Base-by-base conservation (phyloP, 148 eudicot genomes). In the Euryodendron excelsum region DNA sequence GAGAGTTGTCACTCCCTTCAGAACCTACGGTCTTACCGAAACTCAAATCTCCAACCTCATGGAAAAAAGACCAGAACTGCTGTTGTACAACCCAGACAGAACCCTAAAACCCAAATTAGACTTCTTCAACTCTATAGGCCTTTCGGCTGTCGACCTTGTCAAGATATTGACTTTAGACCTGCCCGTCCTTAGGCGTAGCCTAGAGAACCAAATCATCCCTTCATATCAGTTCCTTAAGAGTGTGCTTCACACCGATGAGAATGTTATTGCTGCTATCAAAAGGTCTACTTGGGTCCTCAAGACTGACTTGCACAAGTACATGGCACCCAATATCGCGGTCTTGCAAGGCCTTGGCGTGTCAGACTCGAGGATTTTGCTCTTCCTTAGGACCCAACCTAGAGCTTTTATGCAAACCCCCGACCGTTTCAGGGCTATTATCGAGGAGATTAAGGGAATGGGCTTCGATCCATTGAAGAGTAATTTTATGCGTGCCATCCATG, bases 81-180 rank as follows among this genome's bases (percentile, higher is more conserved):
- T 30, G 13, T 25, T 0, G 14, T 62, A 21, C 61, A 56, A 56
- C 25, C 23, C 25, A 21, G 61, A 62, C 66, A 30, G 28, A 62
- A 27, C 66, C 66, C 66, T 62, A 62, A 62, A 62, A 62, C 66
- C 66, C 33, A 62, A 62, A 62, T 62, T 62, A 62, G 66, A 28
- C 3, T 62, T 62, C 66, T 62, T 62, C 34, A 62, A 28, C 30
- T 62, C 66, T 13, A 62, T 28, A 27, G 66, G 66, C 14, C 15
- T 27, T 28, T 62, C 66, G 4, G 17, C 34, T 15, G 10, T 36
- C 4, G 66, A 62, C 36, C 66, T 62, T 28, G 4, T 30, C 31
- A 62, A 28, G 36, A 62, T 62, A 27, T 13, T 62, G 5, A 23
- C 28, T 5, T 7, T n/a, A 27, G 30, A 58, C 62, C 9, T 27